These are phyloP conservation scores for Zopfia rhizophila DNA, from an alignment of 2,329 filamentous ascomycete genomes.

Conservation along the genomic window DNA sequence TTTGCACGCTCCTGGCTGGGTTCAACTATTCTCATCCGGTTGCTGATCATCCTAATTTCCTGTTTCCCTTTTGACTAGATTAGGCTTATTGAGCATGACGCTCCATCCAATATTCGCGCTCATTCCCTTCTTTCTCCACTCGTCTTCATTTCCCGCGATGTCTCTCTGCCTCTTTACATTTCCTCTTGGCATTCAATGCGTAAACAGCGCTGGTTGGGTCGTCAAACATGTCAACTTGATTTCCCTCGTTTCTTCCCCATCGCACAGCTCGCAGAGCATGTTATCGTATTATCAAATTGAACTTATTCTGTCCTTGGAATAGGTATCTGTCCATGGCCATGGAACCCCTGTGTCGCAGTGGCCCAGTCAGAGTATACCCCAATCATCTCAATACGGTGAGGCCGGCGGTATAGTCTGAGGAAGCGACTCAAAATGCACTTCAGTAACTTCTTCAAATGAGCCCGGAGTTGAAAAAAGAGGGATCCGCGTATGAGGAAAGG, in stretches of 20 bases:
- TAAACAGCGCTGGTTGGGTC: conserved; percentile 11
- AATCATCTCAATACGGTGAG: conserved; percentile 46
- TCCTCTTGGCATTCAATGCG: conserved; percentile 7
- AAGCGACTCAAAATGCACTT: not conserved
- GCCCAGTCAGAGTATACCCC: conserved; percentile 51
- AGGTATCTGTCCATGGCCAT: conserved; percentile 2
- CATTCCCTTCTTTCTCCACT: conserved; percentile 1
- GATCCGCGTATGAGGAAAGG: conserved; percentile 15
- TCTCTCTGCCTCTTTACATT: not conserved
- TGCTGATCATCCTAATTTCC: no score
- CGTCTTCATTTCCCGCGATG: not conserved
- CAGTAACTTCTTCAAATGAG: not conserved
- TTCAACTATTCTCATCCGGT: no score
- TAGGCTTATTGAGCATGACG: conserved; percentile 14
- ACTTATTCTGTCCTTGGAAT: conserved; percentile 11
- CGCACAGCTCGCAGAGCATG: conserved; percentile 43
- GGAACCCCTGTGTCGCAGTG: conserved; percentile 41
- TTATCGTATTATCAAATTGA: no score
- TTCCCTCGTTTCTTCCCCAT: conserved; percentile 25
- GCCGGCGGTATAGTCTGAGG: conserved; percentile 16
- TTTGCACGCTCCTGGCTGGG: no score
- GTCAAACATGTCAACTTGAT: conserved; percentile 12
- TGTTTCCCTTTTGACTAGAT: not conserved
- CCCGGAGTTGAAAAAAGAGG: conserved; percentile 13
- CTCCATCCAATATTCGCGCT: conserved; percentile 15